Conservation (phyloP, 805 yeast species). For the Sungouiella thailandica region DNA sequence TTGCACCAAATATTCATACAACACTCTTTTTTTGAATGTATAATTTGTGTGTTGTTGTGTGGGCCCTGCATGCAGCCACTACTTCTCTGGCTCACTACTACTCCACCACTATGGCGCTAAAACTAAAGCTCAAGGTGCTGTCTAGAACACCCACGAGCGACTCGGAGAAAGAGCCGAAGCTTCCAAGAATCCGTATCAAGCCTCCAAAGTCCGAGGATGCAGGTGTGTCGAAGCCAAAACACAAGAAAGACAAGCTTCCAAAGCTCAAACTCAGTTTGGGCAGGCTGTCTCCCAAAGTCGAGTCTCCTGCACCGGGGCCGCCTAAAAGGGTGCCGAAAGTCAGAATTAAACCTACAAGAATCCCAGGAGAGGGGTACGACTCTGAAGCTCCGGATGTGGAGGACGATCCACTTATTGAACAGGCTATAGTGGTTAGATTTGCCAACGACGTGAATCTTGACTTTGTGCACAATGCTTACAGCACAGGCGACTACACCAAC, state of each 20-base stretch:
- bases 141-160: constrained; percentile 7
- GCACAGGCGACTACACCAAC: constrained; percentile 67
- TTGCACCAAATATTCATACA: too few relatives aligned
- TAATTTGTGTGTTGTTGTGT: too few relatives aligned
- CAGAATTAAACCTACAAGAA: constrained; percentile 54
- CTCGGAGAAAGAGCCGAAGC: constrained; percentile 5
- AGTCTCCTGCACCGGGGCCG: constrained; percentile 2
- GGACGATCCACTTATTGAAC: constrained; percentile 90
- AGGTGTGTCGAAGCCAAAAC: constrained; percentile 10
- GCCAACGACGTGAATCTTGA: constrained; percentile 66
- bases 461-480: constrained; percentile 69
- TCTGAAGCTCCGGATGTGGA: constrained; percentile 95
- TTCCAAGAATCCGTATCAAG: constrained; percentile 18
- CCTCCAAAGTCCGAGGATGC: constrained; percentile 11
- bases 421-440: constrained; percentile 76
- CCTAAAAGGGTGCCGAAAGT: constrained; percentile 37
- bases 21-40: too few relatives aligned
- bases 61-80: too few relatives aligned
- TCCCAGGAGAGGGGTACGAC: constrained; percentile 94
- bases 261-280: constrained; percentile 23
- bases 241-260: constrained; percentile 16
- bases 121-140: constrained; percentile 16
- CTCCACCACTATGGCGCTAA: constrained; percentile 19
- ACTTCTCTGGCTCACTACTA: too few relatives aligned
- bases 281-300: constrained; percentile 7